Evolutionary conservation across 1,284 basidiomycete species (phyloP), one percentile per base, ranked within the genome.

Genomic region (Trametes hirsuta): DNA sequence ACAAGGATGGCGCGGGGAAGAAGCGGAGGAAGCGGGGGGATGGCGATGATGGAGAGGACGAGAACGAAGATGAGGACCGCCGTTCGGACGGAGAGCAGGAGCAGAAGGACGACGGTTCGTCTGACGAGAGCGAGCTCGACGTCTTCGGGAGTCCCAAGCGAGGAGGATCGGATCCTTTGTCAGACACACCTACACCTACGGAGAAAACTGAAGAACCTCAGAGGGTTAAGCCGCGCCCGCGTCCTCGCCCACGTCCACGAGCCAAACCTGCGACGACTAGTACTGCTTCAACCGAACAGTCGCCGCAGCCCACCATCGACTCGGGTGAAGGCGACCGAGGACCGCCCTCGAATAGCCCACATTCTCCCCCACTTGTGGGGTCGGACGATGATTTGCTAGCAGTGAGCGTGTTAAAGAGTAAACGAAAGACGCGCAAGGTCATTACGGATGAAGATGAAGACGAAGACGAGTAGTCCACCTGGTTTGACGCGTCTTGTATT

Each of bases 1-100:
- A 68, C 18, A 74, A 55, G 54, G 63, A 68, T 30, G 74, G 72
- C 22, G 64, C 52, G 9, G 66, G 60, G 35, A 67, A 64, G 66
- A 68, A 68, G 61, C 66, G 68, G 42, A 55, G 66, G 49, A 71
- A 66, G 48, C 64, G 63, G 61, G 51, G 65, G 42, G 64, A 60
- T n/a, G 62, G 61, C 58, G 48, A 50, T 14, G 59, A 49, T 6
- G 63, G 37, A 1, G 66, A 56, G 22, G 58, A 39, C 2, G 55
- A 18, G 15, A 59, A 25, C 9, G 55, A 11, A 11, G 61, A 54
- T 22, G 51, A 53, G 21, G 67, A 39, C 15, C 3, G 30, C 3
- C 30, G 8, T 22, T 58, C 63, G 18, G 62, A 63, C 10, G 61
- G 22, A 53, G 64, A 67, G 47, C 60, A 66, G 34, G 59, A 51